These are phyloP conservation scores for Colletotrichum acutatum DNA, from an alignment of 2,329 filamentous ascomycete species.

Conservation along the genomic window DNA sequence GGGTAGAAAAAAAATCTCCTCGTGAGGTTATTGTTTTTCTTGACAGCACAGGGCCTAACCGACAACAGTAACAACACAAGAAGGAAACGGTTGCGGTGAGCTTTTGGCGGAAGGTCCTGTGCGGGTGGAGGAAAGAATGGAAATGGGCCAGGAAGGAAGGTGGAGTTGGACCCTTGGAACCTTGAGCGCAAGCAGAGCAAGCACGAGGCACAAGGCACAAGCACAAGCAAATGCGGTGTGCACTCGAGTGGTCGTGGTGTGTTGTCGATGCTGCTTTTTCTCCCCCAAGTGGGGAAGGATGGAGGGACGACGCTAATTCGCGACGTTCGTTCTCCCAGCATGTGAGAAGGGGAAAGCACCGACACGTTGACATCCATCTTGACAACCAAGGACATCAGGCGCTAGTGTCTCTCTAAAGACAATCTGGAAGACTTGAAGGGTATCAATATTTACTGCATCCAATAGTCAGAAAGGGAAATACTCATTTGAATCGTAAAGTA, in stretches of 20 bases:
- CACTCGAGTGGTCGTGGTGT: not conserved
- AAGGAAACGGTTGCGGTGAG: not conserved
- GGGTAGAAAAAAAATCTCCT: not conserved
- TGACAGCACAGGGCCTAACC: not conserved
- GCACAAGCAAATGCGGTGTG: slow-evolving; percentile 10
- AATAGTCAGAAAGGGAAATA: too few relatives aligned
- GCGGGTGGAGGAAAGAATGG: not conserved
- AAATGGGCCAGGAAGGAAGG: slow-evolving; percentile 6
- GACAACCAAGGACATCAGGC: not conserved
- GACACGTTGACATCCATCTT: not conserved
- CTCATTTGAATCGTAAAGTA: not conserved
- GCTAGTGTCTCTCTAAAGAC: not conserved
- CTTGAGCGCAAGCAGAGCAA: not conserved
- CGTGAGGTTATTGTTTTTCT: not conserved
- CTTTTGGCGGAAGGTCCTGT: not conserved
- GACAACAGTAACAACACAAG: not conserved
- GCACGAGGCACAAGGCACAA: not conserved
- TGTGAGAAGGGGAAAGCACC: not conserved
- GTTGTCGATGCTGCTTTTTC: not conserved
- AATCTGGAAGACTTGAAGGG: too few relatives aligned
- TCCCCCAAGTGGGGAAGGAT: not conserved
- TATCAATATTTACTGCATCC: not conserved
- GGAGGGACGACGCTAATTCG: not conserved
- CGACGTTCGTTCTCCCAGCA: not conserved
- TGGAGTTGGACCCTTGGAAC: slow-evolving; percentile 1